Evolutionary conservation across 169 alveolate species (phyloP).

Genomic region (Plasmodium sp.): DNA sequence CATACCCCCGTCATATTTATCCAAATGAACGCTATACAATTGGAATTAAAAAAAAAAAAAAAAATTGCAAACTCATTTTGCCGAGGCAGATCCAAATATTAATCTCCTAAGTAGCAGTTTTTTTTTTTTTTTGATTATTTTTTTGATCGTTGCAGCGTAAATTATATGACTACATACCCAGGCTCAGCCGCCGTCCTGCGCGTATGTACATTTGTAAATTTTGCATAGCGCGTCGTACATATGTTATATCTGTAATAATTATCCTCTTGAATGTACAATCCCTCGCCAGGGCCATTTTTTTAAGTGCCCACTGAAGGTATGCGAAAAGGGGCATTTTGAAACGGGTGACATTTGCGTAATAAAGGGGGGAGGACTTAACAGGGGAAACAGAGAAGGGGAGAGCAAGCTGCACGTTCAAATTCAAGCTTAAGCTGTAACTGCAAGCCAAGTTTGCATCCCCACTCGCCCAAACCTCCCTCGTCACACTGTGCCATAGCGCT

Average conservation of each 20-base stretch:
- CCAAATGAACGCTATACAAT: neutral
- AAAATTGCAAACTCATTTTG: neutral
- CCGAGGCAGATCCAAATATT: slow-evolving; percentile 8
- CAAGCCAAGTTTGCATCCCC: neutral
- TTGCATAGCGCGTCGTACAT: neutral
- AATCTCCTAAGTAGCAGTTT: neutral
- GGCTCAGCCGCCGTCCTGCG: neutral
- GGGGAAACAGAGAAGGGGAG: neutral
- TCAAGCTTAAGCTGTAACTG: neutral
- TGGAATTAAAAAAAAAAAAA: neutral
- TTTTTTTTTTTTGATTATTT: neutral
- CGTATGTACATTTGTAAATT: neutral
- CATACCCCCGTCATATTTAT: neutral
- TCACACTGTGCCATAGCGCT: neutral
- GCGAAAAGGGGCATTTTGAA: neutral
- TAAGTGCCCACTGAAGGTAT: neutral
- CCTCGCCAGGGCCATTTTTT: neutral
- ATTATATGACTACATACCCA: neutral
- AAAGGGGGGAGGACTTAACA: neutral
- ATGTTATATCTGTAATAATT: neutral
- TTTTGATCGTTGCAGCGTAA: neutral
- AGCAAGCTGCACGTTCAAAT: neutral
- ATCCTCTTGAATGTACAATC: neutral
- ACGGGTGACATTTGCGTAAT: neutral
- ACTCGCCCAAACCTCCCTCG: neutral